These are phyloP conservation scores for Chlamydomonas schloesseri DNA, from an alignment of 139 green algal species.

Conservation along the genomic window DNA sequence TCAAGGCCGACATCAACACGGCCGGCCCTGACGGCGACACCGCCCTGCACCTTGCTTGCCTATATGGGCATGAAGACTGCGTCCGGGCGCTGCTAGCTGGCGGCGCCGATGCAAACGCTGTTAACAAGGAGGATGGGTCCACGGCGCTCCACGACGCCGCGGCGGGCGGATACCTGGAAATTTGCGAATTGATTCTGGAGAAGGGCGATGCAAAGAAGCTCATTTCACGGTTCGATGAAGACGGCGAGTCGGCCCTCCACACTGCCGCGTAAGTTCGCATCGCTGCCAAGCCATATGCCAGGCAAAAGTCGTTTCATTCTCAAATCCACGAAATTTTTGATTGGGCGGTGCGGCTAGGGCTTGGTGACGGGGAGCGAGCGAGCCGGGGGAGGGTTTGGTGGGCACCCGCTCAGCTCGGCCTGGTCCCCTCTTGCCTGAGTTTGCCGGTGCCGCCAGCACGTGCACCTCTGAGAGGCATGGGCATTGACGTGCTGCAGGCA, in stretches of 20 bases:
- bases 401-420: too few relatives aligned
- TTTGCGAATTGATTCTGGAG: constrained; percentile 49
- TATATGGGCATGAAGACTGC: constrained; percentile 61
- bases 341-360: too few relatives aligned
- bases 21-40: constrained; percentile 69
- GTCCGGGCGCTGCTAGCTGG: constrained; percentile 52
- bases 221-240: constrained; percentile 25
- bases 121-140: constrained; percentile 61
- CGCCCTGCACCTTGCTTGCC: constrained; percentile 61
- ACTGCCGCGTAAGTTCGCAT: constrained; percentile 47
- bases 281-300: too few relatives aligned
- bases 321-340: too few relatives aligned
- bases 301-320: too few relatives aligned
- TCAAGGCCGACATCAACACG: constrained; percentile 26
- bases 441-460: too few relatives aligned
- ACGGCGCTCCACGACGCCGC: constrained; percentile 70
- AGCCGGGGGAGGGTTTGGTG: too few relatives aligned
- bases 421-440: too few relatives aligned
- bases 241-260: constrained; percentile 71
- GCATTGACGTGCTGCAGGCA: too few relatives aligned
- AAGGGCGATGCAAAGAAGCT: not conserved
- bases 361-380: too few relatives aligned
- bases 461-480: too few relatives aligned
- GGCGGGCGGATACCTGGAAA: constrained; percentile 63
- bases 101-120: constrained; percentile 42